Evolutionary conservation across 202 grass and related monocot genomes (phyloP).

Genomic region (Schoenoplectus triqueter): DNA sequence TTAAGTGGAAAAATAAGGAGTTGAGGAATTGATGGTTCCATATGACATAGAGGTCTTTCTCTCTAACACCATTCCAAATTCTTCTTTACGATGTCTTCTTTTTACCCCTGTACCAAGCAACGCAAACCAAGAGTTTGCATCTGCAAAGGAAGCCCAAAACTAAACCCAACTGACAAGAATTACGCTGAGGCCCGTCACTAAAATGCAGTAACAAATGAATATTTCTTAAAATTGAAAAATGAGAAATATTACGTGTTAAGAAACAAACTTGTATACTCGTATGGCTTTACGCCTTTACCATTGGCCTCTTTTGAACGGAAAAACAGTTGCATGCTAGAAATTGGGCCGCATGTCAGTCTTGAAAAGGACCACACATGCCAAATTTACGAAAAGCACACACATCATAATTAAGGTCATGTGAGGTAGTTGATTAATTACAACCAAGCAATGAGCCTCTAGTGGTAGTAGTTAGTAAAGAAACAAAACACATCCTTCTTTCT

Average conservation of each 20-base stretch:
- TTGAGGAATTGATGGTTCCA: too few species aligned
- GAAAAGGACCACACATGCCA: constrained; percentile 21
- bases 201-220: too few species aligned
- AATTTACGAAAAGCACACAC: constrained; percentile 8
- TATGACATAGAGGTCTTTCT: too few species aligned
- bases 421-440: constrained; percentile 28
- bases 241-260: background rate
- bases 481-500: background rate
- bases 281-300: background rate
- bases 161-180: background rate
- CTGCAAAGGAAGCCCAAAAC: constrained; percentile 24
- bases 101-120: constrained; percentile 2
- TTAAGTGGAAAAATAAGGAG: too few species aligned
- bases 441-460: constrained; percentile 1
- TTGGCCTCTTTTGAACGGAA: background rate
- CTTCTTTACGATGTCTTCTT: too few species aligned
- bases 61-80: too few species aligned
- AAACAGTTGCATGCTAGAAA: background rate
- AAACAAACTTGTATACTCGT: background rate
- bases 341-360: background rate
- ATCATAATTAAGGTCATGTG: constrained; percentile 28
- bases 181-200: background rate
- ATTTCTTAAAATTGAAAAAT: background rate
- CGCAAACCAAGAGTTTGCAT: constrained; percentile 41
- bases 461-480: constrained; percentile 14